Evolutionary conservation across 1,284 basidiomycete genomes (phyloP), one percentile per base, ranked within the genome.

Genomic region (Trichosporon sp.): DNA sequence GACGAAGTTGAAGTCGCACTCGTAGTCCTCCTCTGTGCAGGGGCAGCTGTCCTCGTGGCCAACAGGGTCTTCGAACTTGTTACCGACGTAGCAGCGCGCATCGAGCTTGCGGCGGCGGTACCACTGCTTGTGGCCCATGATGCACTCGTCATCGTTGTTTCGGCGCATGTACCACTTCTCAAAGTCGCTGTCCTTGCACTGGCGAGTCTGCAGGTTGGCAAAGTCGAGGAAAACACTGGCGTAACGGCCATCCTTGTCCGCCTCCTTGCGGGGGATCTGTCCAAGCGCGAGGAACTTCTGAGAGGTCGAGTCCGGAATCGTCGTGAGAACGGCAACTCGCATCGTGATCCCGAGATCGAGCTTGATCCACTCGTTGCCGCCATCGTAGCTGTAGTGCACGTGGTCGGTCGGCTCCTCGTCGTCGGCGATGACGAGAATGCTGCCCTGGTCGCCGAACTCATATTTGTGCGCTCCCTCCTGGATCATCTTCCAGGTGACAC

Each of bases 121-220:
- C 90, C 92, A 98, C 91, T 98, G 96, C 91, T 92, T 95, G 81
- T 94, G 93, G 1, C 96, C 96, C 93, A 99, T 96, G 31, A 99
- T 84, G 84, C 96, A 99, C 76, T 94, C 89, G 43, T 84, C 77
- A n/a, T 88, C 87, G 4, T 87, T 88, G 51, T 87, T 86, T 10
- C 85, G 84, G 66, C 92, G 86, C 4, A 92, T 94, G 83, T 92
- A 92, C 95, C 95, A 99, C 71, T 84, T 88, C 83, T 98, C 95
- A 78, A 93, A 92, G 81, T 98, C 97, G 6, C 77, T 73, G 0
- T 90, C 88, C 0, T 71, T 82, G 76, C 96, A 98, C 79, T 96
- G 88, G 48, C 89, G 88, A 64, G 88, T 85, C 69, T 90, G 87
- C 14, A 91, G 88, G 1, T 87, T 85, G 0, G 90, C 88, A 82